These are phyloP conservation scores for Colletotrichum karsti DNA, from an alignment of 2,329 filamentous ascomycete species.

Conservation along the genomic window DNA sequence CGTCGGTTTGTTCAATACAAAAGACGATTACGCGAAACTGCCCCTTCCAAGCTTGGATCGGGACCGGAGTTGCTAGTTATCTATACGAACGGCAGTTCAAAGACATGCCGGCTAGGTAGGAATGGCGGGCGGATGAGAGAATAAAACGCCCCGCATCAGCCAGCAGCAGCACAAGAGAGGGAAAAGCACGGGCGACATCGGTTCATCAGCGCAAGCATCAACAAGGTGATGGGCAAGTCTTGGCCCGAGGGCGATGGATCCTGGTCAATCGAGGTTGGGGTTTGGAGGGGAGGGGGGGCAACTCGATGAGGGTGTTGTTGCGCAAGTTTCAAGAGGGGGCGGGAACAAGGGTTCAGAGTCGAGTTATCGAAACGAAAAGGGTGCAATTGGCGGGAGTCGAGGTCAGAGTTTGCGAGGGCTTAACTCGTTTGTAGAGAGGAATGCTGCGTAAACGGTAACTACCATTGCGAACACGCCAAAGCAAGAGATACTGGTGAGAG, in stretches of 20 bases:
- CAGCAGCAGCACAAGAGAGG: not conserved
- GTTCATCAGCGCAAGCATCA: not conserved
- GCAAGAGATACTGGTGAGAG: too few relatives aligned
- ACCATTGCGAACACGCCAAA: not conserved
- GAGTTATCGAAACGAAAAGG: not conserved
- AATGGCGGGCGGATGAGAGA: not conserved
- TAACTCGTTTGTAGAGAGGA: too few relatives aligned
- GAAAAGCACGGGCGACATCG: not conserved
- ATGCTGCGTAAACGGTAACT: too few relatives aligned
- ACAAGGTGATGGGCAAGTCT: not conserved
- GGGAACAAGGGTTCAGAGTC: slow-evolving; percentile 1
- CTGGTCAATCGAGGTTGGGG: not conserved
- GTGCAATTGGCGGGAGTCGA: not conserved
- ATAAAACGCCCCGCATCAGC: not conserved
- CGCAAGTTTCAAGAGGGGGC: slow-evolving; percentile 17
- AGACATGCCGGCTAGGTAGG: not conserved
- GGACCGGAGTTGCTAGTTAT: not conserved
- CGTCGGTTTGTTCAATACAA: not conserved
- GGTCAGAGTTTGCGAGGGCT: not conserved
- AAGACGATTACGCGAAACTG: not conserved
- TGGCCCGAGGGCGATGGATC: not conserved
- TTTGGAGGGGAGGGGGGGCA: not conserved
- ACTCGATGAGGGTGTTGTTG: not conserved
- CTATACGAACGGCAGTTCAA: not conserved
- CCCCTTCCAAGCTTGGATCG: not conserved